phyloP scores from a whole-genome alignment of 2,329 filamentous ascomycete genomes.

The Diplocarpon rosae region DNA sequence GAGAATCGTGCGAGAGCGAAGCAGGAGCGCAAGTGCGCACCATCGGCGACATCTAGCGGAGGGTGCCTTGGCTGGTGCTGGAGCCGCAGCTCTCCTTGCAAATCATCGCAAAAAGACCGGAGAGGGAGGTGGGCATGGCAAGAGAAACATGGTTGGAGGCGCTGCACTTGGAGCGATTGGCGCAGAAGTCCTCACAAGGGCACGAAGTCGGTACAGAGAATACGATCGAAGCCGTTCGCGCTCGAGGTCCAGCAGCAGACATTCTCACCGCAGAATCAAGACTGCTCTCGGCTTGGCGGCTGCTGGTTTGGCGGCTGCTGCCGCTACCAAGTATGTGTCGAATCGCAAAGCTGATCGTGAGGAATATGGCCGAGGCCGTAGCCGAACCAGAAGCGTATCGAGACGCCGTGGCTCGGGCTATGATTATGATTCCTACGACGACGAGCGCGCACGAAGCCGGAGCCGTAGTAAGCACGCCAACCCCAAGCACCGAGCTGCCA shows the following conservation, averaged over 20 bases:
- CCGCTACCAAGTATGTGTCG: constrained; percentile 54
- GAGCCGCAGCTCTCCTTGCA: constrained; percentile 46
- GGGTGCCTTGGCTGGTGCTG: constrained; percentile 53
- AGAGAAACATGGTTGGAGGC: constrained; percentile 32
- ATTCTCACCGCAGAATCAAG: constrained; percentile 40
- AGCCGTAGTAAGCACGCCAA: constrained; percentile 37
- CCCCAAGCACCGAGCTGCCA: constrained; percentile 33
- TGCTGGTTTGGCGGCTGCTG: constrained; percentile 51
- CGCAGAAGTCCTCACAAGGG: constrained; percentile 48
- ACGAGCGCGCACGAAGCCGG: constrained; percentile 27
- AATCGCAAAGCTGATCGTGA: constrained; percentile 49
- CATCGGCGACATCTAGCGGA: constrained; percentile 51
- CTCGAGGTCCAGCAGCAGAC: constrained; percentile 27
- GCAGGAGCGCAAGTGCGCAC: constrained; percentile 36
- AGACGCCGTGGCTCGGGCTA: constrained; percentile 32
- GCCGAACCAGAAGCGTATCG: constrained; percentile 36
- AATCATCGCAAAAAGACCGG: constrained; percentile 38
- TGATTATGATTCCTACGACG: constrained; percentile 20
- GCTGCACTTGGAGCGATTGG: constrained; percentile 52
- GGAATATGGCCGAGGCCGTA: constrained; percentile 42
- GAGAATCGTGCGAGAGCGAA: constrained; percentile 37
- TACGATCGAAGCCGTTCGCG: constrained; percentile 33
- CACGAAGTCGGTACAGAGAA: constrained; percentile 50
- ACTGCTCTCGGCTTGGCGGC: constrained; percentile 52
- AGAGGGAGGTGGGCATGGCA: constrained; percentile 21